Percentiles rank a stretch among this genome's conserved stretches.
Conservation (phyloP, 371 early-diverging fungal genomes). For the Mucor lusitanicus region DNA sequence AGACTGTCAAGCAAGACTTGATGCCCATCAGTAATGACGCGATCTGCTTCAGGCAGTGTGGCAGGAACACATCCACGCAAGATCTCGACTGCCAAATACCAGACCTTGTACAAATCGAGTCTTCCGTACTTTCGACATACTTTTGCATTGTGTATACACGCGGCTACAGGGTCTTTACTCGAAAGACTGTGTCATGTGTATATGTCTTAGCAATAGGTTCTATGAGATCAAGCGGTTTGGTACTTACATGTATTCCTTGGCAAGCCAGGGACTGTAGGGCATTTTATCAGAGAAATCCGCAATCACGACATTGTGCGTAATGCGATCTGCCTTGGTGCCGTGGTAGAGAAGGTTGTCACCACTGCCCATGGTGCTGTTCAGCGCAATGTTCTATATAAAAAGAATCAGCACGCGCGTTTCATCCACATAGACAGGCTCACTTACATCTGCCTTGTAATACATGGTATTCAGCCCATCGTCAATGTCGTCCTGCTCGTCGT, state of each 20-base stretch:
- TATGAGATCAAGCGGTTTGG: neutral
- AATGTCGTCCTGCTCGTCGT: constrained; percentile 53
- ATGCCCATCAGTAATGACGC: constrained; percentile 18
- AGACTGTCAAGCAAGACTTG: constrained; percentile 14
- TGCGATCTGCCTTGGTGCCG: constrained; percentile 41
- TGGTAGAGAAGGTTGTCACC: constrained; percentile 42
- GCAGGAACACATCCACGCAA: constrained; percentile 51
- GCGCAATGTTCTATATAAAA: constrained; percentile 28
- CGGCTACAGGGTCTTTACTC: constrained; percentile 53
- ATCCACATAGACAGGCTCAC: neutral
- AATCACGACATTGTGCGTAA: constrained; percentile 43
- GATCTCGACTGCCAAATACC: constrained; percentile 72
- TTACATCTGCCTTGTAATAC: constrained; percentile 50
- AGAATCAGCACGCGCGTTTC: neutral
- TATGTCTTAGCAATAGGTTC: neutral
- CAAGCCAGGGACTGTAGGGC: constrained; percentile 58
- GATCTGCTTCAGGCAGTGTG: constrained; percentile 25
- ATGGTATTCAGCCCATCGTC: constrained; percentile 44
- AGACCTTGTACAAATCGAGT: constrained; percentile 64
- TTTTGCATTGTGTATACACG: constrained; percentile 66
- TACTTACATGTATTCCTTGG: constrained; percentile 55
- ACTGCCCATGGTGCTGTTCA: constrained; percentile 33
- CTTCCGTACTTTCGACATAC: constrained; percentile 56
- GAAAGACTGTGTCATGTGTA: constrained; percentile 31
- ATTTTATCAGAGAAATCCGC: constrained; percentile 50